Evolutionary conservation across 495 filamentous ascomycete species (phyloP).

Genomic region (Collariella sp.): DNA sequence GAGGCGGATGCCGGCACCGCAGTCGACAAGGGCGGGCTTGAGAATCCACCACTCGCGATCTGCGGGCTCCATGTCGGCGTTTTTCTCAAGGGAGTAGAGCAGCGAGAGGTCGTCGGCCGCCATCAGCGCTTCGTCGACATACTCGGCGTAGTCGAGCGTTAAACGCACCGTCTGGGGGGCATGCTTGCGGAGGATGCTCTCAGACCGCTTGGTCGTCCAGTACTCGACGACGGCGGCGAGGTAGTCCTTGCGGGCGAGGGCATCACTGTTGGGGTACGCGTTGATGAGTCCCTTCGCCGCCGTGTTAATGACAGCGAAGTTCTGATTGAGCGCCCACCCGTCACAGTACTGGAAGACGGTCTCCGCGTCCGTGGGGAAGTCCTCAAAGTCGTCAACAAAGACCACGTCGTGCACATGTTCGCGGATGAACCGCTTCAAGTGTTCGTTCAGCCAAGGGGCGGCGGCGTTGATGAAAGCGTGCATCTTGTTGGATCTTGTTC

Average conservation of each 20-base stretch:
- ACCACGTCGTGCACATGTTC: conserved; percentile 13
- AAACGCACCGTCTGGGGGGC: conserved; percentile 58
- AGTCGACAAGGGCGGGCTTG: conserved; percentile 75
- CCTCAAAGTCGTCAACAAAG: conserved; percentile 11
- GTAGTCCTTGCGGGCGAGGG: conserved; percentile 20
- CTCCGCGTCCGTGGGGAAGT: conserved; percentile 10
- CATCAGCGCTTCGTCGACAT: conserved; percentile 65
- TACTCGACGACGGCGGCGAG: conserved; percentile 18
- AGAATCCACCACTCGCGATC: conserved; percentile 74
- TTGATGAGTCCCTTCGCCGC: conserved; percentile 16
- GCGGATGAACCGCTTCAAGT: conserved; percentile 15
- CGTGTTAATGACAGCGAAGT: conserved; percentile 17
- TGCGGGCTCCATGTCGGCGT: conserved; percentile 30
- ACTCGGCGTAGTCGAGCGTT: conserved; percentile 73
- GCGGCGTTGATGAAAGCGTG: conserved; percentile 14
- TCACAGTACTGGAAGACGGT: conserved; percentile 16
- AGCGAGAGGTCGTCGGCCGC: conserved; percentile 58
- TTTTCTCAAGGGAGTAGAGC: conserved; percentile 52
- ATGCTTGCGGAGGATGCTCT: conserved; percentile 45
- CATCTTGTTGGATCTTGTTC: conserved; percentile 3
- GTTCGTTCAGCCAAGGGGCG: conserved; percentile 16
- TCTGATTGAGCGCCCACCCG: conserved; percentile 15
- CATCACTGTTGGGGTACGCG: conserved; percentile 23
- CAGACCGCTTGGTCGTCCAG: conserved; percentile 50
- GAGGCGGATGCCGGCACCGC: conserved; percentile 66